These are phyloP conservation scores for Dicorynia guianensis DNA, from an alignment of 306 rosid genomes.

Conservation along the genomic window DNA sequence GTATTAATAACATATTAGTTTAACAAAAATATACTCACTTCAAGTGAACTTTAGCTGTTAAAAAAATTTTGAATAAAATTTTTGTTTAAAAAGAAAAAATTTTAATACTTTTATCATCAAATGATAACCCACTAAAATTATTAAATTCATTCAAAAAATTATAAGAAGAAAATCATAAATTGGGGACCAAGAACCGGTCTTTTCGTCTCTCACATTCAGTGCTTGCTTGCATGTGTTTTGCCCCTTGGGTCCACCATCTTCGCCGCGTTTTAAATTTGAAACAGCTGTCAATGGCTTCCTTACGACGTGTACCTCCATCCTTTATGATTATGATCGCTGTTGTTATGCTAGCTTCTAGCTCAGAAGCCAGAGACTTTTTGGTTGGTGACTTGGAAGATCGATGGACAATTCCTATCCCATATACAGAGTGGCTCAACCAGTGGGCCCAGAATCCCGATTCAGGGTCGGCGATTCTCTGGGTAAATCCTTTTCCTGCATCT, in stretches of 20 bases:
- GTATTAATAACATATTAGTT: too few species aligned
- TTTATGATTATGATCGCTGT: neutral
- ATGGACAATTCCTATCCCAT: slow-evolving; percentile 41
- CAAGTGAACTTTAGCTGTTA: too few species aligned
- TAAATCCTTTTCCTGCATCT: slow-evolving; percentile 9
- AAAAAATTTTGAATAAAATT: too few species aligned
- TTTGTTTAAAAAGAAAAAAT: too few species aligned
- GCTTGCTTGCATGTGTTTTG: neutral
- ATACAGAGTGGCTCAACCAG: slow-evolving; percentile 27
- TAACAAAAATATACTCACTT: too few species aligned
- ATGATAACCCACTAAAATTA: too few species aligned
- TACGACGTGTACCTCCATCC: neutral
- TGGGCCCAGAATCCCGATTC: slow-evolving; percentile 48
- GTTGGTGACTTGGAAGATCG: slow-evolving; percentile 41
- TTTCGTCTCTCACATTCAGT: neutral
- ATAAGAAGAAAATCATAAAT: too few species aligned
- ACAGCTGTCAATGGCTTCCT: slow-evolving; percentile 38
- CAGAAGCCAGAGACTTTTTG: slow-evolving; percentile 28
- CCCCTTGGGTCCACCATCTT: neutral
- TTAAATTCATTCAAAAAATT: too few species aligned
- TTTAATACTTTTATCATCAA: too few species aligned
- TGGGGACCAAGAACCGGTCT: neutral
- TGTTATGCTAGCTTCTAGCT: slow-evolving; percentile 3
- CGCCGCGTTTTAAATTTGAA: neutral
- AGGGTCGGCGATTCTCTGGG: slow-evolving; percentile 48